Base-by-base conservation (phyloP, 257 asterid genomes). In the Knoxia roxburghii region DNA sequence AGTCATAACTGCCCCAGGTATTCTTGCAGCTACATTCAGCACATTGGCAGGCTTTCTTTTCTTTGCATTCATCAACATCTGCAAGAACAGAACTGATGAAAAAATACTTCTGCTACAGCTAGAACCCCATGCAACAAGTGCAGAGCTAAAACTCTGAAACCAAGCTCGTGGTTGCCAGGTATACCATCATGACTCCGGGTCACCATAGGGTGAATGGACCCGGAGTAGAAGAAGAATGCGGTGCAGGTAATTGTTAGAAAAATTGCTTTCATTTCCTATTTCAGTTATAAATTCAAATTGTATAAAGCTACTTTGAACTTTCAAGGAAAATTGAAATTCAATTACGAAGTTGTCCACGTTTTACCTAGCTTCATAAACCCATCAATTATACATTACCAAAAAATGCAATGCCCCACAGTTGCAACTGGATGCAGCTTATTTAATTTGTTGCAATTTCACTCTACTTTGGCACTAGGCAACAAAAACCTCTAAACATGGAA, bases 1-100 rank as follows among this genome's bases (percentile, higher is more conserved):
- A 90, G 4, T 86, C 97, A 23, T 85, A 90, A 75, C 95, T 85
- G 67, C 97, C 97, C 97, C 95, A 88, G 12, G 82, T 77, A 81
- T 90, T 78, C 76, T 74, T 88, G 87, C 97, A 90, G 81, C 76
- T 86, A 80, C 97, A 90, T 74, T 86, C 96, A 39, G 90, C 76
- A 69, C 97, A 90, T 57, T 85, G 96, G 46, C 97, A 90, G 37
- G 91, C 97, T 75, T 79, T 88, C 84, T 77, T 90, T 57, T 85
- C 95, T 82, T 82, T 79, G 33, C 97, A 90, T 78, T 90, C 97
- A 74, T 90, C 80, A 35, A 90, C 66, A 82, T 90, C 96, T 88
- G 83, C 57, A 49, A 1, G 43, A 48, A 48, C 2, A 57, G 48
- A 73, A 41, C 68, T 27, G 29, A 75, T 26, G 18, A 2, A 67